phyloP scores from a whole-genome alignment of 2,329 filamentous ascomycete genomes.

The Cladosporium austrohemisphaericum region DNA sequence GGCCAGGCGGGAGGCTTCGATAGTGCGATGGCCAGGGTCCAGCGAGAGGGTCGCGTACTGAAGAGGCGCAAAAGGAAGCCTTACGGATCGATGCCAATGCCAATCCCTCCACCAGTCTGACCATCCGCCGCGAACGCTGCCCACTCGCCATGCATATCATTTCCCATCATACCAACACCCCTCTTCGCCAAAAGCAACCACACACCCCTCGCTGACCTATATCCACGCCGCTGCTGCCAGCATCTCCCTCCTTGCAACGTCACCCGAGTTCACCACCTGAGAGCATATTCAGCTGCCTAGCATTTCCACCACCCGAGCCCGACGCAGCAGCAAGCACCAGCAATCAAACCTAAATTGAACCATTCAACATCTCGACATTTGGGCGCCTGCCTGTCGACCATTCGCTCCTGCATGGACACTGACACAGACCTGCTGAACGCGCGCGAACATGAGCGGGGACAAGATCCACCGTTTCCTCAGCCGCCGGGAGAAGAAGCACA shows the following conservation, averaged over 20 bases:
- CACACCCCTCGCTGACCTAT: conserved; percentile 5
- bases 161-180: neutral
- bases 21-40: conserved; percentile 1
- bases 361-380: too few species aligned
- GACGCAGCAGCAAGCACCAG: neutral
- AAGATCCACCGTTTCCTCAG: conserved; percentile 68
- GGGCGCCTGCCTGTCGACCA: neutral
- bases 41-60: conserved; percentile 2
- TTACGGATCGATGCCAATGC: too few species aligned
- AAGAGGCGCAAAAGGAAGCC: too few species aligned
- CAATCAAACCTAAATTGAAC: neutral
- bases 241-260: neutral
- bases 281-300: conserved; percentile 2
- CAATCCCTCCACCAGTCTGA: neutral
- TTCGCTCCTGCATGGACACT: conserved; percentile 7
- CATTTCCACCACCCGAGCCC: neutral
- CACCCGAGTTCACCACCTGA: neutral
- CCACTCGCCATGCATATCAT: neutral
- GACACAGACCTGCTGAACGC: conserved; percentile 4
- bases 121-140: too few species aligned
- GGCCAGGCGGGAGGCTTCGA: neutral
- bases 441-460: conserved; percentile 43
- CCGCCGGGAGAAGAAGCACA: conserved; percentile 57
- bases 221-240: neutral
- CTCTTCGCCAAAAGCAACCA: conserved; percentile 6